Conservation (phyloP, 768 basidiomycete species). For the Mycena galopus region DNA sequence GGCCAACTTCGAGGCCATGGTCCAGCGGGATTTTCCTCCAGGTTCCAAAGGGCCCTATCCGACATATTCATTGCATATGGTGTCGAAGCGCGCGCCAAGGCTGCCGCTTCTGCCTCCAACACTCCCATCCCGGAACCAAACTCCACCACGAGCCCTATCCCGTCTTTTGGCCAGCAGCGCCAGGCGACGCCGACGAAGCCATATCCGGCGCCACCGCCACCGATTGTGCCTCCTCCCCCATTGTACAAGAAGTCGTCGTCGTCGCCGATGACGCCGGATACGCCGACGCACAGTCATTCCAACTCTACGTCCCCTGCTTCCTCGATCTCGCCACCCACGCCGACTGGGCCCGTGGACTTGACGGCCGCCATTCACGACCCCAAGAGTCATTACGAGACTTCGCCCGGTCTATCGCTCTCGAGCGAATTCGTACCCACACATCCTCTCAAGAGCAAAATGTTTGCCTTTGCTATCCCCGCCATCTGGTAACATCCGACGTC, state of each 20-base stretch:
- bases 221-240: slow-evolving; percentile 45
- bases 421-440: slow-evolving; percentile 50
- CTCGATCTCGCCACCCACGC: slow-evolving; percentile 73
- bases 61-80: slow-evolving; percentile 70
- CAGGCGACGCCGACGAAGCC: slow-evolving; percentile 49
- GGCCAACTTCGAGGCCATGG: slow-evolving; percentile 69
- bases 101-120: slow-evolving; percentile 53
- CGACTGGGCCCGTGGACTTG: slow-evolving; percentile 63
- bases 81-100: slow-evolving; percentile 71
- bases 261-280: slow-evolving; percentile 60
- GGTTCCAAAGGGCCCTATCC: slow-evolving; percentile 68
- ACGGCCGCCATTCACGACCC: slow-evolving; percentile 60
- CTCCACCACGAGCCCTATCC: slow-evolving; percentile 61
- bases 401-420: slow-evolving; percentile 55
- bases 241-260: slow-evolving; percentile 41
- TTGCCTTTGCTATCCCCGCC: slow-evolving; percentile 71
- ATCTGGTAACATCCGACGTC: slow-evolving; percentile 62
- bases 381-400: slow-evolving; percentile 48
- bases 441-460: slow-evolving; percentile 72
- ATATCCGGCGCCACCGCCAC: slow-evolving; percentile 45
- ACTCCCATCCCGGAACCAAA: slow-evolving; percentile 59
- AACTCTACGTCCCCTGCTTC: slow-evolving; percentile 70
- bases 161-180: slow-evolving; percentile 57
- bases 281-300: slow-evolving; percentile 67
- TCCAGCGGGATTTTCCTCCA: slow-evolving; percentile 68